A percentile compares a stretch with the other conserved stretches of the same genome.
Conservation (phyloP, 495 filamentous ascomycete species). For the Hypoxylon perforatum region DNA sequence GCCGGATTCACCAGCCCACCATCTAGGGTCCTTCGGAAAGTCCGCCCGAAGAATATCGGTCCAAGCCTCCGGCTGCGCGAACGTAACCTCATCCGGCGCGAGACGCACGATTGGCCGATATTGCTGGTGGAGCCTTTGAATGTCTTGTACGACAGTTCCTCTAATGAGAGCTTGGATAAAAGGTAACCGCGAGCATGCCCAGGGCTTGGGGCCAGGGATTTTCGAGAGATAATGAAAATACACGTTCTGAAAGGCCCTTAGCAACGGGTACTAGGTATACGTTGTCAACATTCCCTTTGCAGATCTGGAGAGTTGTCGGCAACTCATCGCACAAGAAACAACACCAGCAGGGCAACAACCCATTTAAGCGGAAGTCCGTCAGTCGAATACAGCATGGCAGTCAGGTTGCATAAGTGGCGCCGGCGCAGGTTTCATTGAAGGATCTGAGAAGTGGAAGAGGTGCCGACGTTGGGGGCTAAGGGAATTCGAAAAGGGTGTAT, state of each 20-base stretch:
- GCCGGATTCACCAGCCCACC: constrained; percentile 35
- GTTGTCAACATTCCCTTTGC: background rate
- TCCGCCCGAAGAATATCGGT: constrained; percentile 59
- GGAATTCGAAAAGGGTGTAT: no score
- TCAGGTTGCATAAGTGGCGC: no score
- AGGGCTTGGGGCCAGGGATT: constrained; percentile 60
- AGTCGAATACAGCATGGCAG: background rate
- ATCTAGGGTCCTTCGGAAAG: constrained; percentile 46
- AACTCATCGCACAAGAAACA: background rate
- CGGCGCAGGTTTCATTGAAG: background rate
- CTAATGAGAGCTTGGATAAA: constrained; percentile 31
- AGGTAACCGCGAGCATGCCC: constrained; percentile 57
- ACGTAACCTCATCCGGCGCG: constrained; percentile 65
- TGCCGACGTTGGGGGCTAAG: no score
- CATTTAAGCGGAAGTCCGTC: background rate
- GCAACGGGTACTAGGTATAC: background rate
- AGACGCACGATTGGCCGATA: constrained; percentile 66
- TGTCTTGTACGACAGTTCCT: constrained; percentile 42
- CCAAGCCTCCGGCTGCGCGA: constrained; percentile 51
- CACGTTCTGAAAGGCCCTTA: background rate
- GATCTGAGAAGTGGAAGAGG: background rate
- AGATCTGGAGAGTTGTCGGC: background rate
- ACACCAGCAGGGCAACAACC: background rate
- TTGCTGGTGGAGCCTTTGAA: constrained; percentile 56
- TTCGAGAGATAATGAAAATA: constrained; percentile 61